Evolutionary conservation across 805 yeast species (phyloP).

Genomic region (Wickerhamomyces rabaulensis): DNA sequence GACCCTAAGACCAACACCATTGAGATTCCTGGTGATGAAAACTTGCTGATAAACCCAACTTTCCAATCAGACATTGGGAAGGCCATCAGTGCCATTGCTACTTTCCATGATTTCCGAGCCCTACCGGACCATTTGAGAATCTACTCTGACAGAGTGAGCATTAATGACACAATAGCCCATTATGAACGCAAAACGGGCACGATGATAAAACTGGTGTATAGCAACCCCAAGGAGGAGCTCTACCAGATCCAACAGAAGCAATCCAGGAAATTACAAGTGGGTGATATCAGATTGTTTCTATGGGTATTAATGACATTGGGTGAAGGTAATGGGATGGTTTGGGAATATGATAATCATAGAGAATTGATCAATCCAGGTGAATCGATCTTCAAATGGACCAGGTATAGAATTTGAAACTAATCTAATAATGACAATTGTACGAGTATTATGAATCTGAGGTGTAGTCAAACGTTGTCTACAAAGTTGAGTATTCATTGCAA

Average conservation of each 20-base stretch:
- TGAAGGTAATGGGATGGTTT: neutral
- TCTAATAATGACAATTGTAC: neutral
- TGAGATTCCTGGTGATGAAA: constrained; percentile 9
- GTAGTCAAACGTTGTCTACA: no score
- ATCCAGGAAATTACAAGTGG: neutral
- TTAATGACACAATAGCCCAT: constrained; percentile 32
- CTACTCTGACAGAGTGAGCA: constrained; percentile 34
- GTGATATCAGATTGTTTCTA: neutral
- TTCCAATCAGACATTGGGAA: neutral
- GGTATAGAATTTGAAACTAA: neutral
- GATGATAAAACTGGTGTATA: neutral
- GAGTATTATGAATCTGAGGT: neutral
- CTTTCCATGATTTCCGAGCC: neutral
- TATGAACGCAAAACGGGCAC: constrained; percentile 29
- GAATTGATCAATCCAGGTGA: neutral
- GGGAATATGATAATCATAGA: neutral
- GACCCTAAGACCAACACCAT: constrained; percentile 31
- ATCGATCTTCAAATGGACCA: neutral
- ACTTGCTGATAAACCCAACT: neutral
- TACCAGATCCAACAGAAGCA: neutral
- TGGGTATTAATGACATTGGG: neutral
- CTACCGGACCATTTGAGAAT: constrained; percentile 43
- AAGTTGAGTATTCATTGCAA: neutral
- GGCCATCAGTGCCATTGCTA: neutral
- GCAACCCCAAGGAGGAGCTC: neutral